Base-by-base conservation (phyloP, 306 rosid genomes). In the Lathyrus tuberosus region DNA sequence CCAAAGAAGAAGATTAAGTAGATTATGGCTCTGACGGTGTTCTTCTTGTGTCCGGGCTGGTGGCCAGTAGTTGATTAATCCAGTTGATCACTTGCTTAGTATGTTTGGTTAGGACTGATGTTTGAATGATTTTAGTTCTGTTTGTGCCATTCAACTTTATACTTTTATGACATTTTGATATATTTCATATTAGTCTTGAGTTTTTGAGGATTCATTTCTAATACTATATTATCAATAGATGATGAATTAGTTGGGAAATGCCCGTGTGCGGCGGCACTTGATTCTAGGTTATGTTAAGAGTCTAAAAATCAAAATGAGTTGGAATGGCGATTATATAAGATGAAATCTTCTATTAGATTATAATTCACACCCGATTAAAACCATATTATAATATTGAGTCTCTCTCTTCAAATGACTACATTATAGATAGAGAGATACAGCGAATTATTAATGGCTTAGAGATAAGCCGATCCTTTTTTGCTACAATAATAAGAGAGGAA, bases 1-100 rank as follows among this genome's bases (percentile, higher is more conserved):
- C 96, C 93, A 2, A 89, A 87, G 91, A 89, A 89, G 87, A 89
- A 87, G 87, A 82, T 89, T 60, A 89, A 89, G 91, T 89, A 85
- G 41, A 83, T 37, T 24, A 42, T 47, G 18, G 41, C 5, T 59
- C 7, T 20, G 33, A 22, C n/a, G 60, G 15, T 14, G 47, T 26
- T 38, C 54, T 6, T 47, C 22, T 47, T 20, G 28, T 47, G 43
- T n/a, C 62, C 43, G 40, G 70, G 31, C 28, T 17, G n/a, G 35
- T n/a, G 17, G n/a, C 37, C 15, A 2, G 31, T 53, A 10, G 20
- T 18, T 61, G n/a, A 20, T 73, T 67, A 35, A 18, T 49, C 0
- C 6, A 48, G 48, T 33, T 58, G 31, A 40, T 66, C 12, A 9
- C 5, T 7, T 67, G 33, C 26, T 40, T 13, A 20, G 13, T 8